phyloP scores from a whole-genome alignment of 495 filamentous ascomycete genomes.

The Amniculicola lignicola region DNA sequence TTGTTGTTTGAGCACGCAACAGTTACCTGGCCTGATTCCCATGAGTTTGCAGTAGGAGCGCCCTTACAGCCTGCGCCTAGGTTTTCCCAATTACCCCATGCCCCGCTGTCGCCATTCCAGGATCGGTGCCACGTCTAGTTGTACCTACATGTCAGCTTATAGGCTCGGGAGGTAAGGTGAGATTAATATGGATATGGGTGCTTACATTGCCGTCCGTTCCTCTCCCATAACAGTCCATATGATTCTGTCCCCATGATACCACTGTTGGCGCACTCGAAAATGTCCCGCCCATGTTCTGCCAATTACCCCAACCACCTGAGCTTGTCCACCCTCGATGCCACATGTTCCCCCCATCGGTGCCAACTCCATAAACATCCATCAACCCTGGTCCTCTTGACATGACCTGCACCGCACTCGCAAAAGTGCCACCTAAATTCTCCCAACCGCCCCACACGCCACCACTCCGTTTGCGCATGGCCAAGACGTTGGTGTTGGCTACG shows the following conservation, averaged over 20 bases:
- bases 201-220: constrained; percentile 4
- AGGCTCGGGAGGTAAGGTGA: background rate
- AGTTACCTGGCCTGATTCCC: background rate
- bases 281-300: constrained; percentile 1
- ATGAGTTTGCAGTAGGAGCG: background rate
- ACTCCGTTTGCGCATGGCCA: background rate
- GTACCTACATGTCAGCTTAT: background rate
- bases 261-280: background rate
- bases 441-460: background rate
- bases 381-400: background rate
- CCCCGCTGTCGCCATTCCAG: constrained; percentile 2
- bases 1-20: background rate
- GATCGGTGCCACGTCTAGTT: background rate
- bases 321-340: background rate
- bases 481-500: background rate
- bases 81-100: constrained; percentile 10
- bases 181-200: background rate
- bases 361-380: background rate
- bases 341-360: background rate
- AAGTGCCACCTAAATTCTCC: constrained; percentile 8
- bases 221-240: constrained; percentile 4
- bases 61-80: background rate
- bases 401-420: background rate
- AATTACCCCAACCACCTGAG: constrained; percentile 6
- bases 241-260: background rate